Conservation (phyloP, 139 green algal genomes). For the Ostreobium quekettii region DNA sequence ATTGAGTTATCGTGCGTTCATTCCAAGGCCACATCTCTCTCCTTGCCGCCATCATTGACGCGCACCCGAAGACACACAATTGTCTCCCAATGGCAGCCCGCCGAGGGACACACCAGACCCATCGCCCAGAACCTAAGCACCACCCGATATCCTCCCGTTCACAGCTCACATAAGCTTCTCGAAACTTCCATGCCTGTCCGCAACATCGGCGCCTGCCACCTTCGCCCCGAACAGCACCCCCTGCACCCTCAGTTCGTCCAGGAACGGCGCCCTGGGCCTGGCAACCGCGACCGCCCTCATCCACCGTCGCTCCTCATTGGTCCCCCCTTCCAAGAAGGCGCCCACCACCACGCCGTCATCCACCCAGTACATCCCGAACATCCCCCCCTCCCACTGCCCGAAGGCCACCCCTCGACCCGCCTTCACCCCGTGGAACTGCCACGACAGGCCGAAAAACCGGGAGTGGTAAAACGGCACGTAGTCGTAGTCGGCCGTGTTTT, state of each 20-base stretch:
- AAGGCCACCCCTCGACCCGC: slow-evolving; percentile 41
- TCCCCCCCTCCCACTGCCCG: slow-evolving; percentile 41
- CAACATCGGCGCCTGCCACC: no score
- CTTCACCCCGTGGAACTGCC: slow-evolving; percentile 67
- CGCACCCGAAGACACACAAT: no score
- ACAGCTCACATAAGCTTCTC: no score
- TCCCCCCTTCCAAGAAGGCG: slow-evolving; percentile 72
- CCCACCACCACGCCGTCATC: slow-evolving; percentile 67
- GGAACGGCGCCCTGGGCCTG: slow-evolving; percentile 14
- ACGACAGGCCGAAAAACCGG: slow-evolving; percentile 75
- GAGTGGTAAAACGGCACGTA: slow-evolving; percentile 94
- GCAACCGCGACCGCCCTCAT: slow-evolving; percentile 48
- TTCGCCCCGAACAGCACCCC: slow-evolving; percentile 13
- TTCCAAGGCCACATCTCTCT: no score
- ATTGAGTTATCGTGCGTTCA: no score
- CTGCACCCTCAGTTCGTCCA: not conserved
- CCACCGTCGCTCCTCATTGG: slow-evolving; percentile 55
- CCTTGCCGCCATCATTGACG: no score
- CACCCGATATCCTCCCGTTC: no score
- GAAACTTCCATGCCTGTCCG: no score
- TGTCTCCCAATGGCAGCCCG: no score
- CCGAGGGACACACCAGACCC: no score
- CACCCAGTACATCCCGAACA: slow-evolving; percentile 83
- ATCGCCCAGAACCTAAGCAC: no score
- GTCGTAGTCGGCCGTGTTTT: slow-evolving; percentile 51